Evolutionary conservation across 495 filamentous ascomycete species (phyloP), one percentile per base, ranked within the genome.

Genomic region (Aspergillus wentii): DNA sequence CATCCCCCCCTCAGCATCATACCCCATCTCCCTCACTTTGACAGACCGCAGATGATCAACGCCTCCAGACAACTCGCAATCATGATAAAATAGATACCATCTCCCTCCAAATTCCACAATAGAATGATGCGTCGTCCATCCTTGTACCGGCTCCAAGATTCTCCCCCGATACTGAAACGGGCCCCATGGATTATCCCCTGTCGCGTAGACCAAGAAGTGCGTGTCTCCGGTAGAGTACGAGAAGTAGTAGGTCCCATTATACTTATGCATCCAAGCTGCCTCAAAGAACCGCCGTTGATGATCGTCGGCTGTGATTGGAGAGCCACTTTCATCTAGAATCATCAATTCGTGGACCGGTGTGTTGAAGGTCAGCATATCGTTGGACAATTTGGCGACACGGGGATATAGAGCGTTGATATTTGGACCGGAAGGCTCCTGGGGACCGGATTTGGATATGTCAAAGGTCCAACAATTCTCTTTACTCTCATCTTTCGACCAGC

Each of bases 121-220:
- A n/a, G 76, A 82, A 61, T 86, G 83, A 64, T 86, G 82, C 38
- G 83, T 88, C 30, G 83, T 88, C 83, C 83, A 88, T 4, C 83
- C 83, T 3, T 82, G 49, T 42, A 86, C 83, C 2, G 83, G 83
- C 67, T 88, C 82, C 35, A 88, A 56, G 41, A 88, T 82, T 25
- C 76, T 58, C 2, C 83, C 83, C 5, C 67, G 71, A 39, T 85
- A 88, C 11, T 72, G 80, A 48, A 86, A 88, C 10, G 83, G 83
- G 2, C 83, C 83, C 16, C 75, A 57, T 6, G 83, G 82, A 45
- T 54, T 74, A 4, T 68, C 56, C 2, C 81, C 74, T 17, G 62
- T 69, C 4, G 79, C 82, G 58, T 85, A 86, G 37, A 54, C 74
- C n/a, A 87, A 59, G 48, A 65, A 83, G 55, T 86, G 83, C 39